Base-by-base conservation (phyloP, 805 yeast genomes). In the Kuraishia floccosa region DNA sequence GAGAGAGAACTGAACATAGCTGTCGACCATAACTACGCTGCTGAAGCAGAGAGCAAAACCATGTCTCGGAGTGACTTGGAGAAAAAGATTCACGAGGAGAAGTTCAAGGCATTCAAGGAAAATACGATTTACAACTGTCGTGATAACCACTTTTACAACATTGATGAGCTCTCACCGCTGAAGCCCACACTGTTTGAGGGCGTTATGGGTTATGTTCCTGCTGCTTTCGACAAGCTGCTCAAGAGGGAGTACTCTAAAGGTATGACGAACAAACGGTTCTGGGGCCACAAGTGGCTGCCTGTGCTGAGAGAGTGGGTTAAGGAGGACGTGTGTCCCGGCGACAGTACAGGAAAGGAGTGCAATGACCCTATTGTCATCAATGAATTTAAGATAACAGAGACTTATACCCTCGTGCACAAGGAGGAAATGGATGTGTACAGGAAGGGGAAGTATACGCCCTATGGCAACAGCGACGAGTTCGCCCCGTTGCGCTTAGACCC, bases 251-350 rank as follows among this genome's bases (percentile, higher is more conserved):
- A 77, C 35, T 52, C 49, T 5, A 46, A 52, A 24, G 50, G 60
- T 1, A 30, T 60, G 16, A 44, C 49, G 16, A 45, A 47, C 5
- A 51, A 47, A n/a, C 49, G 47, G 12, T 73, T 52, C 41, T 47
- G 53, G 8, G 58, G 52, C 1, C 65, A 65, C 38, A 49, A 56
- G 2, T 79, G 56, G 42, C 44, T 72, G 17, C 68, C 72, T 2
- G 65, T 66, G 30, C 44, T 76, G 27, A 53, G 81, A 27, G 47
- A 67, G 12, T 80, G 91, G 91, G 47, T 72, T 7, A 42, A 44
- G 2, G 36, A 43, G 19, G 25, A 37, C 9, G 49, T 44, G 11
- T 51, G 57, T 32, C 43, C 47, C 1, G 35, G 45, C 26, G 50
- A 52, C 20, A 40, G 35, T 12, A 45, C 43, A 15, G 46, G 50